Evolutionary conservation across 2,329 filamentous ascomycete genomes (phyloP).

Genomic region (Paecilomyces variotii): DNA sequence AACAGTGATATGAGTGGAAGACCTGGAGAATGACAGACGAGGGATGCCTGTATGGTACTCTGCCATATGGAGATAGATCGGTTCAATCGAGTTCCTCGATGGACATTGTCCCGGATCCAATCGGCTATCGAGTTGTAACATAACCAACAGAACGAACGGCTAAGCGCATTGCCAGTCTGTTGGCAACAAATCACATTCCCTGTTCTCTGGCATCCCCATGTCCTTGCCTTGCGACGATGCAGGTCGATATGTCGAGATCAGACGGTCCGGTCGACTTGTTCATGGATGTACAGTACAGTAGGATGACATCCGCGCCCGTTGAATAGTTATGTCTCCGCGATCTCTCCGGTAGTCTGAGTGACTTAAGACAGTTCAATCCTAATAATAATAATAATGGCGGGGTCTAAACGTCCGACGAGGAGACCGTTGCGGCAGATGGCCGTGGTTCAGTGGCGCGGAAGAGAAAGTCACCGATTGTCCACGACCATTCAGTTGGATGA

Average conservation of each 20-base stretch:
- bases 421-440: background rate
- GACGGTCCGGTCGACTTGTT: no score
- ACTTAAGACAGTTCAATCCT: constrained; percentile 6
- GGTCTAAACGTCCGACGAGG: background rate
- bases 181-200: constrained; percentile 15
- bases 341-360: constrained; percentile 2
- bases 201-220: background rate
- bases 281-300: background rate
- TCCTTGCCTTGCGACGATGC: background rate
- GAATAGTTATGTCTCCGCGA: background rate
- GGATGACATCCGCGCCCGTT: background rate
- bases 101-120: background rate
- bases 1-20: background rate
- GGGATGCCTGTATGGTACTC: background rate
- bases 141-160: background rate
- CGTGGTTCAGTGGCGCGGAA: background rate
- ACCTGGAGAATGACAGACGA: background rate
- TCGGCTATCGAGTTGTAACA: background rate
- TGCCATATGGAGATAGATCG: background rate
- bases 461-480: background rate
- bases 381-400: background rate
- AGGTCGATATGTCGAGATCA: no score
- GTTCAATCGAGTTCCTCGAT: background rate
- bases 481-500: background rate
- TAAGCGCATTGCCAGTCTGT: constrained; percentile 11